Evolutionary conservation across 208 protist species (phyloP).

Genomic region (Trypanosoma platydactyli): DNA sequence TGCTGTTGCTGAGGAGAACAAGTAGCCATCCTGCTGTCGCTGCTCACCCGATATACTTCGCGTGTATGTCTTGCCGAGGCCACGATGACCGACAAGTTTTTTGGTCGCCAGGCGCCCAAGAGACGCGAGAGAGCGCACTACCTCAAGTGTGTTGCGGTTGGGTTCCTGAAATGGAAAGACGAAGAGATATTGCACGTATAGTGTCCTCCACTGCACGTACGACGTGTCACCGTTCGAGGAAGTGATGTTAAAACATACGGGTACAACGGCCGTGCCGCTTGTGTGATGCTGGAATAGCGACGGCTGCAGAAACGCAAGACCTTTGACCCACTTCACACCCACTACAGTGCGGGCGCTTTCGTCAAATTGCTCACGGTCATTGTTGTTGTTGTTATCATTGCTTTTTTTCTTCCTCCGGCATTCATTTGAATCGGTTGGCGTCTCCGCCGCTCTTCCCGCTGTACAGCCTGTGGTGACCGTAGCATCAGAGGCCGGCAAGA

Average conservation of each 20-base stretch:
- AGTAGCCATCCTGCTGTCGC: neutral
- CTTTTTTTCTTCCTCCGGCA: neutral
- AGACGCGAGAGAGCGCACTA: constrained; percentile 63
- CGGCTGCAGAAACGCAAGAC: constrained; percentile 27
- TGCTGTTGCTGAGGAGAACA: neutral
- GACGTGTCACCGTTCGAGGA: neutral
- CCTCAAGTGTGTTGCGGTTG: constrained; percentile 41
- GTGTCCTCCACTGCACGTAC: constrained; percentile 20
- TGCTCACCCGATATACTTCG: constrained; percentile 20
- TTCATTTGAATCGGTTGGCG: too few relatives aligned
- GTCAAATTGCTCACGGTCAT: too few relatives aligned
- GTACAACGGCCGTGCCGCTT: constrained; percentile 29
- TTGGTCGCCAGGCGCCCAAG: constrained; percentile 48
- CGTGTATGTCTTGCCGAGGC: constrained; percentile 80
- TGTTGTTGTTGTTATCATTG: neutral
- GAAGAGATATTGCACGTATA: constrained; percentile 76
- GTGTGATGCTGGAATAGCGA: constrained; percentile 30
- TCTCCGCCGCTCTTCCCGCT: neutral
- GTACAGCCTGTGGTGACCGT: neutral
- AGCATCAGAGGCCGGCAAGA: neutral
- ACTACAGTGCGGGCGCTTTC: constrained; percentile 26
- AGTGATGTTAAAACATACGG: constrained; percentile 25
- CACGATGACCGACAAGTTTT: constrained; percentile 76
- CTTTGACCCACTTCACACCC: constrained; percentile 33
- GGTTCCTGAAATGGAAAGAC: constrained; percentile 37